Evolutionary conservation across 2,329 filamentous ascomycete species (phyloP).

Genomic region (Exophiala sp.): DNA sequence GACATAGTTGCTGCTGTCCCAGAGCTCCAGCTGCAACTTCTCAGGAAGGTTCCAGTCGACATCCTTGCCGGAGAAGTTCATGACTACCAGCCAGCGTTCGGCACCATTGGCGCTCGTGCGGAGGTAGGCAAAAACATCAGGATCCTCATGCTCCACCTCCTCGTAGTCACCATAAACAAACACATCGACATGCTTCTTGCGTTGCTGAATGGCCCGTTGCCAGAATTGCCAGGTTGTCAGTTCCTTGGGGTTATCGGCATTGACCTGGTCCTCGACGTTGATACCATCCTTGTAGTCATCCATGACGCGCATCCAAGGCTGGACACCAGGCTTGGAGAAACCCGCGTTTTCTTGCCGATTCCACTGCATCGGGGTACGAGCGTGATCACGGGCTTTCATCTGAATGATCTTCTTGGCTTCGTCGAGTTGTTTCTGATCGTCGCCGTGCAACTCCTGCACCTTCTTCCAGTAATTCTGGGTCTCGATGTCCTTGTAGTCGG

Average conservation of each 20-base stretch:
- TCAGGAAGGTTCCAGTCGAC: slow-evolving; percentile 25
- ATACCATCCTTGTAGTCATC: slow-evolving; percentile 48
- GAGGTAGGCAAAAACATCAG: slow-evolving; percentile 23
- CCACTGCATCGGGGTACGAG: slow-evolving; percentile 32
- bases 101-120: slow-evolving; percentile 12
- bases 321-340: slow-evolving; percentile 24
- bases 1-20: slow-evolving; percentile 25
- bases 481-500: slow-evolving; percentile 64
- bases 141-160: slow-evolving; percentile 22
- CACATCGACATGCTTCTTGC: slow-evolving; percentile 26
- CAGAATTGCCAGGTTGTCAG: slow-evolving; percentile 29
- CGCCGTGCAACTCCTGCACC: slow-evolving; percentile 30
- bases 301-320: slow-evolving; percentile 57
- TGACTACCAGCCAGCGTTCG: slow-evolving; percentile 26
- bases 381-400: slow-evolving; percentile 32
- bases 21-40: slow-evolving; percentile 20
- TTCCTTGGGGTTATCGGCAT: slow-evolving; percentile 29
- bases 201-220: slow-evolving; percentile 25
- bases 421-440: slow-evolving; percentile 28
- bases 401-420: slow-evolving; percentile 30
- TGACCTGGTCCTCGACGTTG: slow-evolving; percentile 54
- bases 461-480: slow-evolving; percentile 52
- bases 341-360: slow-evolving; percentile 22
- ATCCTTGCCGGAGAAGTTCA: slow-evolving; percentile 29
- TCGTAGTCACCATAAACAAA: slow-evolving; percentile 29